Evolutionary conservation across 164 flowering plant genomes (phyloP).

Genomic region (Protea cynaroides): DNA sequence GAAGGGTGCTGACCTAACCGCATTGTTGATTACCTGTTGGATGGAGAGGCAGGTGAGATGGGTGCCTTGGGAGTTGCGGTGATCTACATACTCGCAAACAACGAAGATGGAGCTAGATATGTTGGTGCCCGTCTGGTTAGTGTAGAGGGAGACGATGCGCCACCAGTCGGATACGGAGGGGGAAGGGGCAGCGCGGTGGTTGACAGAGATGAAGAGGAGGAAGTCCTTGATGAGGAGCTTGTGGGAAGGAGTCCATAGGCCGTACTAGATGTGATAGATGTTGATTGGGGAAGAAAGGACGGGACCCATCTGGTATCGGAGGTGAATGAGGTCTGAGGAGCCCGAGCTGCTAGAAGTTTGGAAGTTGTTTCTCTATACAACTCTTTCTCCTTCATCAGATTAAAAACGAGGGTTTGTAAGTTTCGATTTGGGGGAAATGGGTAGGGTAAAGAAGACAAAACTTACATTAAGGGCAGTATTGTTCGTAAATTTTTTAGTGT

Average conservation of each 20-base stretch:
- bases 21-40: constrained; percentile 64
- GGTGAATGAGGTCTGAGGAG: constrained; percentile 71
- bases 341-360: no score
- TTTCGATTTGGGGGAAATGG: no score
- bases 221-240: constrained; percentile 73
- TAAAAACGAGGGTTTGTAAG: no score
- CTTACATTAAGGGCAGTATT: no score
- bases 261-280: constrained; percentile 86
- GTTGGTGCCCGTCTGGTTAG: constrained; percentile 89
- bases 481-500: no score
- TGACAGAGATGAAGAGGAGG: constrained; percentile 63
- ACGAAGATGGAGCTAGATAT: constrained; percentile 47
- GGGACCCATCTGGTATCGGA: constrained; percentile 95
- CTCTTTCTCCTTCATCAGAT: no score
- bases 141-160: constrained; percentile 69
- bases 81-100: constrained; percentile 67
- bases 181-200: constrained; percentile 25
- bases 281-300: constrained; percentile 75
- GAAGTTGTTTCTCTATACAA: no score
- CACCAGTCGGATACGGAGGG: constrained; percentile 88
- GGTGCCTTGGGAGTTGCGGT: constrained; percentile 56
- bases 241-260: constrained; percentile 53
- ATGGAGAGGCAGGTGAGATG: constrained; percentile 64
- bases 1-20: constrained; percentile 49
- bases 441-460: no score